Evolutionary conservation across 148 eudicot genomes (phyloP), one percentile per base, ranked within the genome.

Genomic region (Bassia scoparia): DNA sequence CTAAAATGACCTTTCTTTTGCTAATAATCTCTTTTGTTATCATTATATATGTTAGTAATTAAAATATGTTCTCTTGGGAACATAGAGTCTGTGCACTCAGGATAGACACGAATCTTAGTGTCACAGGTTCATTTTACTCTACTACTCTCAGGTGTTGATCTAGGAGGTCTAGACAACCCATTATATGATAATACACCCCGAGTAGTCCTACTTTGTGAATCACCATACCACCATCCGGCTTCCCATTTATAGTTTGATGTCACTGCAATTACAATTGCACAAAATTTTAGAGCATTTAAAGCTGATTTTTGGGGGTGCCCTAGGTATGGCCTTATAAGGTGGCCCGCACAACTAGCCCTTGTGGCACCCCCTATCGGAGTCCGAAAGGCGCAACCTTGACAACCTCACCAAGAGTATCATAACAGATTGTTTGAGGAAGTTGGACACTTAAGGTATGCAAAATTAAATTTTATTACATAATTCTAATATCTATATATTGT

Each of bases 361-460:
- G 93, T 0, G 98, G 98, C 96, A 6, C 93, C 91, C 23, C 98
- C 98, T 0, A 83, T 88, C 14, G 96, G 93, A 1, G 93, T 69
- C 33, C 82, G 73, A 17, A 87, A 87, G 73, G 98, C 98, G n/a
- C 23, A 88, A 88, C 68, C 93, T 92, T 37, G 91, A 86, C 68
- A 20, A 55, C 30, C 29, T 84, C 17, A 76, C 81, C 0, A 2
- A 27, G 33, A 34, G 52, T 48, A 84, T 90, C n/a, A 80, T 90
- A 38, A 76, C 31, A 15, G 89, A 92, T 92, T 64, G 98, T 68
- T 6, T 78, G 86, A 90, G 72, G 98, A 92, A 84, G 80, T 92
- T 73, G 96, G 93, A 18, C 98, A 92, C 71, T 76, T 92, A n/a
- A 89, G 96, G 97, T 89, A 41, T 29, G 69, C 27, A 66, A 52